Percentiles rank a stretch among this genome's conserved stretches.
phyloP scores from a whole-genome alignment of 768 basidiomycete species.

The Termitomyces titanicus region DNA sequence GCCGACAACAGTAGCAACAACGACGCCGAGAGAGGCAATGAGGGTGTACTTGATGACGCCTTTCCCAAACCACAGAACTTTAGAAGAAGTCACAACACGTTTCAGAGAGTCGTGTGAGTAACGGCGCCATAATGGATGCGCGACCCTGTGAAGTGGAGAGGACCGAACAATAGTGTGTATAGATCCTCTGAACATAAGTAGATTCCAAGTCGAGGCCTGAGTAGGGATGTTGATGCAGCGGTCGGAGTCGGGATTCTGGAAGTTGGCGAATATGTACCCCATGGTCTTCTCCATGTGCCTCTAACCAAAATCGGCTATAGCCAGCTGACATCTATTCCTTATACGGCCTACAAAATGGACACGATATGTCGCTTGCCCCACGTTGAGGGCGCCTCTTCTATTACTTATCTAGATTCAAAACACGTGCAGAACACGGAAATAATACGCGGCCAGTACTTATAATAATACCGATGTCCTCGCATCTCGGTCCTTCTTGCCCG shows the following conservation, averaged over 20 bases:
- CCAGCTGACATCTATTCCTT: not conserved
- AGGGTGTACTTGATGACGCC: constrained; percentile 50
- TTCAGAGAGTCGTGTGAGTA: constrained; percentile 25
- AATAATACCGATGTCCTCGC: constrained; percentile 4
- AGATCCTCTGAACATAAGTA: constrained; percentile 10
- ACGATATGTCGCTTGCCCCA: not conserved
- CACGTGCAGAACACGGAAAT: constrained; percentile 17
- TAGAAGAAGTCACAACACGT: constrained; percentile 12
- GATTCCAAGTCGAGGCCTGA: too few relatives aligned
- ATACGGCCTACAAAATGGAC: not conserved
- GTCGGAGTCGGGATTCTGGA: constrained; percentile 1
- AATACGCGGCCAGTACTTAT: constrained; percentile 8
- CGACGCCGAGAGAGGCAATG: constrained; percentile 39
- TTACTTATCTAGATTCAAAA: constrained; percentile 5
- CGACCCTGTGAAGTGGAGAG: constrained; percentile 5
- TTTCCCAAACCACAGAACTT: constrained; percentile 38
- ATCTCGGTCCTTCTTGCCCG: constrained; percentile 15
- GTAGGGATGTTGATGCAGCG: not conserved
- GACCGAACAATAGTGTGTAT: constrained; percentile 1
- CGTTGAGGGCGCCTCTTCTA: not conserved
- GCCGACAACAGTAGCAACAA: constrained; percentile 39
- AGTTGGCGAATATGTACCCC: too few relatives aligned
- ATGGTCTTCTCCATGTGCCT: not conserved
- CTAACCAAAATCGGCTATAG: constrained; percentile 5
- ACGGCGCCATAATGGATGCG: constrained; percentile 12